These are phyloP conservation scores for Volutella citrinella DNA, from an alignment of 2,329 filamentous ascomycete species.

Conservation along the genomic window DNA sequence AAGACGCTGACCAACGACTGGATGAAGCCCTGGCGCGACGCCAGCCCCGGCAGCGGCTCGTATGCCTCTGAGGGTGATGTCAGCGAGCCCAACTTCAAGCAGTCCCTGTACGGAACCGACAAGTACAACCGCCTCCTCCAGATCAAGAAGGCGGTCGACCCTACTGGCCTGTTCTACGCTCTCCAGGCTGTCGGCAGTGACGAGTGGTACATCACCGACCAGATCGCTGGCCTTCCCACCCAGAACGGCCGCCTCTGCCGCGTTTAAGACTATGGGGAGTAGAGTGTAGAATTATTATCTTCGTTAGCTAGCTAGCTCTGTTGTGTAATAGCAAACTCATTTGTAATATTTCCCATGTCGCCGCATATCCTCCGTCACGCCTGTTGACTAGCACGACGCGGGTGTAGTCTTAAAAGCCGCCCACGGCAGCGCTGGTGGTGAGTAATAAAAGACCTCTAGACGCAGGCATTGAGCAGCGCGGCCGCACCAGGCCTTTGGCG, in stretches of 20 bases:
- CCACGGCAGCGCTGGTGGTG: too few species aligned
- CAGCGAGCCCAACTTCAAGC: conserved; percentile 20
- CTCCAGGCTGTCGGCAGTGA: conserved; percentile 18
- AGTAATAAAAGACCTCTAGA: too few species aligned
- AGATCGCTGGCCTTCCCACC: conserved; percentile 18
- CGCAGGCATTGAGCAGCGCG: too few species aligned
- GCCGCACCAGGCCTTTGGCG: too few species aligned
- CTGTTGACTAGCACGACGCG: too few species aligned
- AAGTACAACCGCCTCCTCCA: conserved; percentile 17
- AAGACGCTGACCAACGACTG: conserved; percentile 18
- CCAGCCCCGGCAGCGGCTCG: conserved; percentile 13
- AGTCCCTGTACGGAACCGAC: conserved; percentile 17
- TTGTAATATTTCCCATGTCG: too few species aligned
- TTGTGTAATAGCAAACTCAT: too few species aligned
- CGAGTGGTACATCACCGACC: conserved; percentile 16
- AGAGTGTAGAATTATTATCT: too few species aligned
- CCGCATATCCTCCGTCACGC: too few species aligned
- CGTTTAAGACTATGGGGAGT: too few species aligned
- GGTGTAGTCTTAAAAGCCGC: too few species aligned
- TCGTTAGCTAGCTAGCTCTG: too few species aligned
- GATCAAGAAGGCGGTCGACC: conserved; percentile 19
- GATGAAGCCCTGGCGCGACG: conserved; percentile 26
- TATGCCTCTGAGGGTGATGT: conserved; percentile 21
- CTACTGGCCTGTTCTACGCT: conserved; percentile 19
- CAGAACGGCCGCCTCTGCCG: conserved; percentile 21